Conservation (phyloP, 2,329 filamentous ascomycete species). For the Chaetomium globosum region DNA sequence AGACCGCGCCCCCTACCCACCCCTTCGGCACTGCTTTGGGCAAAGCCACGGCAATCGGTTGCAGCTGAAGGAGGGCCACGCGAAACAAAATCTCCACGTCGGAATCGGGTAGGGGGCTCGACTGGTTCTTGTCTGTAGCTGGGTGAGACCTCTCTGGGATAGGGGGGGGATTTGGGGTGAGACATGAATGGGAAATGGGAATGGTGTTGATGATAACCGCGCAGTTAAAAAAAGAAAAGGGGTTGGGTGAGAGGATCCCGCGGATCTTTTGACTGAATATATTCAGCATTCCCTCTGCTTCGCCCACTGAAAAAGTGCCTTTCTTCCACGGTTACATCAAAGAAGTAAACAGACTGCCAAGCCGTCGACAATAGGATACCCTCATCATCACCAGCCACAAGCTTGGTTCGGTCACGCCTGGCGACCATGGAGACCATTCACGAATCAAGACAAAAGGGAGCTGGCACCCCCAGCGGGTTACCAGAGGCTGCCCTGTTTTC, state of each 20-base stretch:
- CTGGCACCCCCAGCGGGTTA: not conserved
- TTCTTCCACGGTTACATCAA: not conserved
- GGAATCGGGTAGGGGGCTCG: not conserved
- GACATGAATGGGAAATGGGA: not conserved
- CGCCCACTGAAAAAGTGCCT: not conserved
- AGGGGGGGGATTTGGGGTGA: not conserved
- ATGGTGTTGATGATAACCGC: not conserved
- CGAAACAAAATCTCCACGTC: not conserved
- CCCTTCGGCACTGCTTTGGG: not conserved
- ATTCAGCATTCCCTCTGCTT: not conserved
- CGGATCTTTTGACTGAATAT: not conserved
- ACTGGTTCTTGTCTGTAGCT: conserved; percentile 1
- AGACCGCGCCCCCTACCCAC: conserved; percentile 6
- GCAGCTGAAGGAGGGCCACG: not conserved
- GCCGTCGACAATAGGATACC: not conserved
- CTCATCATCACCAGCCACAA: not conserved
- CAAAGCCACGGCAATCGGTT: not conserved
- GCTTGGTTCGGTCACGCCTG: not conserved
- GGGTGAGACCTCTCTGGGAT: conserved; percentile 4
- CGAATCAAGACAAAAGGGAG: conserved; percentile 18
- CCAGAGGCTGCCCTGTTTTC: conserved; percentile 19
- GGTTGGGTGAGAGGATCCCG: not conserved
- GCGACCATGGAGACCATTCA: conserved; percentile 31
- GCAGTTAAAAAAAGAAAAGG: not conserved
- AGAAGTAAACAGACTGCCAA: not conserved